These are phyloP conservation scores for Arabis alpina DNA, from an alignment of 345 rosid species.

Conservation along the genomic window DNA sequence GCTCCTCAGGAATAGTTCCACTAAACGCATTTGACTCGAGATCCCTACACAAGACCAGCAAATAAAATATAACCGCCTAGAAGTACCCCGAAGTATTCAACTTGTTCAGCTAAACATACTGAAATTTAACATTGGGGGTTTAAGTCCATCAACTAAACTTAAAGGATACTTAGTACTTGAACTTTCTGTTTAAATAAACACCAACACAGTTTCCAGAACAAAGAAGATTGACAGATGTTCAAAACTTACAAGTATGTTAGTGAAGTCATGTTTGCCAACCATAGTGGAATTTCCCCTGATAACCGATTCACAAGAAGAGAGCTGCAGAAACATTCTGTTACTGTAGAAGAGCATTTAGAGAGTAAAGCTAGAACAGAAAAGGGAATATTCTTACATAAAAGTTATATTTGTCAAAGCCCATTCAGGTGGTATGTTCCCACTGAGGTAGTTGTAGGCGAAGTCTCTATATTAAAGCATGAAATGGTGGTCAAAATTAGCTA, in stretches of 20 bases:
- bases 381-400: conserved; percentile 50
- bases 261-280: conserved; percentile 49
- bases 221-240: conserved; percentile 15
- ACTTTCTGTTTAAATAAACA: conserved; percentile 15
- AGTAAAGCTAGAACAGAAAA: not conserved
- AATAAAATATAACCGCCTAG: conserved; percentile 12
- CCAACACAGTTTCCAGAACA: conserved; percentile 21
- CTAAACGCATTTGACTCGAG: conserved; percentile 63
- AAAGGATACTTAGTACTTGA: conserved; percentile 5
- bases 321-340: conserved; percentile 45
- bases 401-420: conserved; percentile 57
- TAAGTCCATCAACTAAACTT: conserved; percentile 2
- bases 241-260: conserved; percentile 57
- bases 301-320: conserved; percentile 57
- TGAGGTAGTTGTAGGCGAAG: conserved; percentile 60
- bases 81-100: too few relatives aligned
- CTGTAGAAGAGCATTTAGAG: conserved; percentile 22
- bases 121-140: too few relatives aligned
- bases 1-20: conserved; percentile 58
- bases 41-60: conserved; percentile 41
- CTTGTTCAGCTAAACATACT: too few relatives aligned
- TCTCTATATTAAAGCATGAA: conserved; percentile 46
- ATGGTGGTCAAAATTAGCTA: conserved; percentile 12
- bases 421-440: conserved; percentile 58
- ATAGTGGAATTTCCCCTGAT: conserved; percentile 59